phyloP scores from a whole-genome alignment of 2,329 filamentous ascomycete species.

The Colletotrichum sp. region DNA sequence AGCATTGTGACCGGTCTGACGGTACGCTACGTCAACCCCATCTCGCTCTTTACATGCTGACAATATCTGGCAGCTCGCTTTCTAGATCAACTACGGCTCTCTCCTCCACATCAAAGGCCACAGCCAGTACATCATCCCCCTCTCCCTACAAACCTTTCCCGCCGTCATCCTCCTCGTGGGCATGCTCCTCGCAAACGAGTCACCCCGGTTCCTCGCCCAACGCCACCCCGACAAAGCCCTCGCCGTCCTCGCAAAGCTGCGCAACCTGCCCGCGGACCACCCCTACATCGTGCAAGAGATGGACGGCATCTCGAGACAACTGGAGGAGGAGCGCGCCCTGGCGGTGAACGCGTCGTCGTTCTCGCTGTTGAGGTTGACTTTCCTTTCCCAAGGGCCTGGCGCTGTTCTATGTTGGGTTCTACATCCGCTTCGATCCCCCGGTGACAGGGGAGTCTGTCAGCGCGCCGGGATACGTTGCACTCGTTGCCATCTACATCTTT shows the following conservation, averaged over 20 bases:
- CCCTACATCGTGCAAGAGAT: slow-evolving; percentile 40
- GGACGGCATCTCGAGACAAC: slow-evolving; percentile 27
- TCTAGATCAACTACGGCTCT: slow-evolving; percentile 38
- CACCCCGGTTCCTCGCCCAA: slow-evolving; percentile 44
- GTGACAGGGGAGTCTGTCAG: slow-evolving; percentile 45
- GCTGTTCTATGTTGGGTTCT: slow-evolving; percentile 68
- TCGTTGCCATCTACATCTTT: slow-evolving; percentile 61
- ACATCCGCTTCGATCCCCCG: slow-evolving; percentile 53
- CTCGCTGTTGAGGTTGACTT: neutral
- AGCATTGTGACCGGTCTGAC: slow-evolving; percentile 55
- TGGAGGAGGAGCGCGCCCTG: slow-evolving; percentile 22
- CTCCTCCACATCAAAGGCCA: slow-evolving; percentile 25
- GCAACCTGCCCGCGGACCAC: slow-evolving; percentile 39
- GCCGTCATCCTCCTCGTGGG: slow-evolving; percentile 36
- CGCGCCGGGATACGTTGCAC: slow-evolving; percentile 51
- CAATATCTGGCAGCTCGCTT: slow-evolving; percentile 36
- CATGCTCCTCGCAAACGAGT: slow-evolving; percentile 40
- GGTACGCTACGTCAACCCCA: slow-evolving; percentile 39
- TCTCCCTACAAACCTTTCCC: slow-evolving; percentile 45
- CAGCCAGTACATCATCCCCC: slow-evolving; percentile 45
- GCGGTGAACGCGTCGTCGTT: neutral
- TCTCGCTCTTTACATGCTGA: neutral
- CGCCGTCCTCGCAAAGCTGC: slow-evolving; percentile 58
- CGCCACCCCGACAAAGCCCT: slow-evolving; percentile 71
- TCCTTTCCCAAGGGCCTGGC: slow-evolving; percentile 14